Evolutionary conservation across 345 rosid species (phyloP), one percentile per base, ranked within the genome.

Genomic region (Heritiera fomes): DNA sequence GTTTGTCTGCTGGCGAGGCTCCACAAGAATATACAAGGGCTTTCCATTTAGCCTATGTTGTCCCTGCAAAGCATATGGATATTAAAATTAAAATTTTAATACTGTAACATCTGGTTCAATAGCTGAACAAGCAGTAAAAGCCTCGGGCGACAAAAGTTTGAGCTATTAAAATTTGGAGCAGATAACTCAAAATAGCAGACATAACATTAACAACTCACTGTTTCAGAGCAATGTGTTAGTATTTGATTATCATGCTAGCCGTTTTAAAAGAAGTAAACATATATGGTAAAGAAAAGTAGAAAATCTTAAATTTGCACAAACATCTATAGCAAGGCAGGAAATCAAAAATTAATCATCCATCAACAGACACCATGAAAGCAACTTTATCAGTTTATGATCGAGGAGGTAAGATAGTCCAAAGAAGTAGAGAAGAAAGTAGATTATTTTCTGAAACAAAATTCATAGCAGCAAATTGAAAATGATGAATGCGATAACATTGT

Each of bases 21-120:
- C 98, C 69, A 93, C 93, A 59, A 93, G 92, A 76, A 93, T 88
- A 61, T 85, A 88, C 62, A 91, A 77, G 2, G 94, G 92, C 88
- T 86, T 91, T 76, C 94, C 97, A 49, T 88, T 89, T 66, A 93
- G 90, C 89, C 86, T 85, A 79, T 87, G 79, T 65, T 90, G 88
- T 34, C 90, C 97, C 98, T 90, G 84, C 32, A 67, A 77, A 71
- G 64, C 46, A 67, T 50, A 32, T n/a, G 30, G 40, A 69, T 69
- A 12, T 28, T 60, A 60, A 1, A 60, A 60, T 28, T 50, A 46
- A 20, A 47, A 14, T 46, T 69, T 23, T 12, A 45, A 70, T 14
- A 11, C 4, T 30, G 7, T 3, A 30, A 61, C 40, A 28, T 28
- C 17, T 9, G 40, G 14, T 62, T 13, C 41, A 13, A 2, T 30